phyloP scores from a whole-genome alignment of 306 rosid genomes.

The Medicago lupulina region DNA sequence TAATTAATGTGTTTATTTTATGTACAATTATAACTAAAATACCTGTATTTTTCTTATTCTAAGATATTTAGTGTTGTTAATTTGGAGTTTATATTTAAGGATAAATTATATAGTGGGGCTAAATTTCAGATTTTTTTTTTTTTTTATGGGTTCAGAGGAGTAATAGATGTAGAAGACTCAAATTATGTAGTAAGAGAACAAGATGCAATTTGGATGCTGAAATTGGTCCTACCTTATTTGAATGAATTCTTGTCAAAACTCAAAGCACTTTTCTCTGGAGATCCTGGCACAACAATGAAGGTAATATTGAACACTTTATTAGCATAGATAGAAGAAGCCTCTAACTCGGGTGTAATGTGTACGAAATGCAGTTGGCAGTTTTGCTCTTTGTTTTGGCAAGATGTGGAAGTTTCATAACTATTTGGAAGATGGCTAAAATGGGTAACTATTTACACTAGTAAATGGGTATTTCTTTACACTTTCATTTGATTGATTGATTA shows the following conservation, averaged over 20 bases:
- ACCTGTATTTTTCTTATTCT: too few relatives aligned
- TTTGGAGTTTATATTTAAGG: too few relatives aligned
- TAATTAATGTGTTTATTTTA: too few relatives aligned
- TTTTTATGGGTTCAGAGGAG: conserved; percentile 56
- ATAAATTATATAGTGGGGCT: too few relatives aligned
- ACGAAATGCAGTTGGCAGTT: conserved; percentile 72
- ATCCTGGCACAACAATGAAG: conserved; percentile 89
- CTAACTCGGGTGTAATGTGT: neutral
- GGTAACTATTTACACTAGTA: conserved; percentile 44
- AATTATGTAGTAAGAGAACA: conserved; percentile 70
- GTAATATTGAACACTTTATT: conserved; percentile 40
- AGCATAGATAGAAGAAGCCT: neutral
- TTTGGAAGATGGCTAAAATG: conserved; percentile 80
- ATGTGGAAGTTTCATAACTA: conserved; percentile 83
- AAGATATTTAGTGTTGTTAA: too few relatives aligned
- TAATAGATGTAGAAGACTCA: conserved; percentile 53
- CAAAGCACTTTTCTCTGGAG: conserved; percentile 86
- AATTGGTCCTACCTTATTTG: conserved; percentile 72
- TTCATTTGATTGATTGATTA: neutral
- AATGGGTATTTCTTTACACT: too few relatives aligned
- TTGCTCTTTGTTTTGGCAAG: conserved; percentile 88
- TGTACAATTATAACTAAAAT: too few relatives aligned
- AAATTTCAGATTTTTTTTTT: conserved; percentile 24
- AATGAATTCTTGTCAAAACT: conserved; percentile 76
- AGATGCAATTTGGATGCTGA: conserved; percentile 82